phyloP scores from a whole-genome alignment of 805 yeast genomes.

The Lachancea sp. region DNA sequence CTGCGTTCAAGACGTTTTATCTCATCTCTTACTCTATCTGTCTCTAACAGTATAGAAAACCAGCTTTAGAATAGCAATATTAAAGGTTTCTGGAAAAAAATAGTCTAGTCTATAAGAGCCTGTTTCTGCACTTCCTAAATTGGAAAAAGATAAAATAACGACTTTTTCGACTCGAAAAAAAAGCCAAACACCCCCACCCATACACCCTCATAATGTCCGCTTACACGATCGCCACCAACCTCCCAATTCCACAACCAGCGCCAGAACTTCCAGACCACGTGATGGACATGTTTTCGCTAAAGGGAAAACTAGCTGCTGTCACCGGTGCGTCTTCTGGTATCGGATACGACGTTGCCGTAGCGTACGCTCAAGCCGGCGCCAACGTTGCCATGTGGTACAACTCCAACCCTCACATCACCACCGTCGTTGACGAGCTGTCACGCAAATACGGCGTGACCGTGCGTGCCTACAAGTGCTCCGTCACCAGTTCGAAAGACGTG shows the following conservation, averaged over 20 bases:
- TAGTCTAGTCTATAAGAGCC: too few species aligned
- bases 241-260: conserved; percentile 40
- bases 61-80: too few species aligned
- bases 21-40: not conserved
- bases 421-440: conserved; percentile 30
- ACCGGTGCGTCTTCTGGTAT: conserved; percentile 86
- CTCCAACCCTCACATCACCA: conserved; percentile 42
- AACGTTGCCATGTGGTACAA: conserved; percentile 68
- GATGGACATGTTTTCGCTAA: conserved; percentile 65
- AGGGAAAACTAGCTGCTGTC: conserved; percentile 75
- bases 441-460: conserved; percentile 53
- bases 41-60: too few species aligned
- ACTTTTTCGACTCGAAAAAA: too few species aligned
- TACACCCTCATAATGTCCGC: not conserved
- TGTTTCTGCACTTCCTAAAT: too few species aligned
- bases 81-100: too few species aligned
- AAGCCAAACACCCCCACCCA: not conserved
- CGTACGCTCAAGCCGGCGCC: conserved; percentile 83
- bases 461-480: conserved; percentile 43
- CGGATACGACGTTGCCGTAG: conserved; percentile 75
- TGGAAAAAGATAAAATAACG: too few species aligned
- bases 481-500: conserved; percentile 24
- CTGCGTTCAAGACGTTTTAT: not conserved
- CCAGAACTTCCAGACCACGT: conserved; percentile 50
- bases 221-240: conserved; percentile 20